Conservation (phyloP, 441 rosid species). For the Aleurites moluccanus region DNA sequence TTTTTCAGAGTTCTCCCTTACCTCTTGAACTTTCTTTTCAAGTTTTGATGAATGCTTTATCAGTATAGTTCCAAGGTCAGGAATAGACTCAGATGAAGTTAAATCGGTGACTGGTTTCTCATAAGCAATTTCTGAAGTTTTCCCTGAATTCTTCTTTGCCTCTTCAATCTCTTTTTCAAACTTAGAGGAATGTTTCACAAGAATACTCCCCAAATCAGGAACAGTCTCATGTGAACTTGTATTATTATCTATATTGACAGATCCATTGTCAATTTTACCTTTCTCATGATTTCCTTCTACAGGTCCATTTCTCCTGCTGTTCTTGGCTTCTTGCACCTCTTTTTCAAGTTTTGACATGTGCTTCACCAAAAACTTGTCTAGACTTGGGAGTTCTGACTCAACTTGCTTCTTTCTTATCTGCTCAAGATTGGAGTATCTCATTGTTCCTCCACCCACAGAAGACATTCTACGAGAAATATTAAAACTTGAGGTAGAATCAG, state of each 20-base stretch:
- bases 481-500: conserved; percentile 25
- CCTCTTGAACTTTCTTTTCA: conserved; percentile 46
- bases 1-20: conserved; percentile 31
- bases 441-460: conserved; percentile 35
- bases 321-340: conserved; percentile 80
- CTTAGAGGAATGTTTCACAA: conserved; percentile 55
- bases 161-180: conserved; percentile 60
- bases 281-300: conserved; percentile 23
- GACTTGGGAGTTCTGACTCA: conserved; percentile 56
- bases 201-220: conserved; percentile 58
- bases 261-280: conserved; percentile 23
- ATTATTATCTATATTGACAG: conserved; percentile 5
- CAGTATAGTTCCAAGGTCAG: conserved; percentile 50
- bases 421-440: conserved; percentile 31
- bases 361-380: conserved; percentile 87
- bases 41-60: conserved; percentile 44
- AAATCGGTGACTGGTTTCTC: conserved; percentile 31
- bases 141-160: conserved; percentile 47
- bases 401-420: conserved; percentile 31
- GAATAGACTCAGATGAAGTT: conserved; percentile 31
- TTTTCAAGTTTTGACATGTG: conserved; percentile 76
- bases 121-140: conserved; percentile 19
- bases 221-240: conserved; percentile 25
- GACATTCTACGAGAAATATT: conserved; percentile 40
- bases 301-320: conserved; percentile 36